phyloP scores from a whole-genome alignment of 495 filamentous ascomycete genomes.

The Chaetomidium leptoderma region DNA sequence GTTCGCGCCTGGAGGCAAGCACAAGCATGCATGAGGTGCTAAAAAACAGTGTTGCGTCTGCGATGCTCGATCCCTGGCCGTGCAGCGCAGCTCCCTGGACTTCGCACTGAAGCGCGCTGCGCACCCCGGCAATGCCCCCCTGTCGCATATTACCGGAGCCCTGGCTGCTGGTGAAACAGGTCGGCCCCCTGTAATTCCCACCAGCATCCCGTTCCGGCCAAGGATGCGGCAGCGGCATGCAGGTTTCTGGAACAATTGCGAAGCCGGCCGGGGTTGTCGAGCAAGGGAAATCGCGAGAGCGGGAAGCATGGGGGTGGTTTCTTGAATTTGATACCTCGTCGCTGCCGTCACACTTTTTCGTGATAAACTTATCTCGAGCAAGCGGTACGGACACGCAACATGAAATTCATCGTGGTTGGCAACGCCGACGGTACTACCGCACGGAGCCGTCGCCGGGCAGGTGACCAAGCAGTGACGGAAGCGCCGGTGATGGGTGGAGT shows the following conservation, averaged over 20 bases:
- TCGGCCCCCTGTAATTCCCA: constrained; percentile 35
- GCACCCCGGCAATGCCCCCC: constrained; percentile 30
- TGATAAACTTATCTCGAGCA: constrained; percentile 14
- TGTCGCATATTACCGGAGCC: constrained; percentile 34
- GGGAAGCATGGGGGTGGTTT: constrained; percentile 12
- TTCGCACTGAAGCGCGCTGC: constrained; percentile 30
- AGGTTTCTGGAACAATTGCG: constrained; percentile 38
- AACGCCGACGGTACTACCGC: constrained; percentile 10
- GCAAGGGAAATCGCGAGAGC: constrained; percentile 10
- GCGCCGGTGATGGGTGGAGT: constrained; percentile 12
- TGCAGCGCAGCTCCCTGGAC: constrained; percentile 17
- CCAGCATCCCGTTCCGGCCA: constrained; percentile 26
- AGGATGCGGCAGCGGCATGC: constrained; percentile 31
- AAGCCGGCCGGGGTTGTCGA: constrained; percentile 20
- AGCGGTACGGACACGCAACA: not conserved
- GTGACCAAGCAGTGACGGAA: constrained; percentile 11
- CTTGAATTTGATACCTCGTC: not conserved
- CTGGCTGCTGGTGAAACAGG: constrained; percentile 41
- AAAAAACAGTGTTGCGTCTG: constrained; percentile 11
- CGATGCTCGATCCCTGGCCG: constrained; percentile 12
- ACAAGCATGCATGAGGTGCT: constrained; percentile 7
- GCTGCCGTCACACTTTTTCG: not conserved
- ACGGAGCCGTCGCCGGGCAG: constrained; percentile 1
- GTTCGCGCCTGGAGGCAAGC: not conserved
- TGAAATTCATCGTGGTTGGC: not conserved